Percentiles rank a stretch among this genome's conserved stretches.
These are phyloP conservation scores for Cystobasidium pallidum DNA, from an alignment of 1,284 basidiomycete genomes.

Conservation along the genomic window DNA sequence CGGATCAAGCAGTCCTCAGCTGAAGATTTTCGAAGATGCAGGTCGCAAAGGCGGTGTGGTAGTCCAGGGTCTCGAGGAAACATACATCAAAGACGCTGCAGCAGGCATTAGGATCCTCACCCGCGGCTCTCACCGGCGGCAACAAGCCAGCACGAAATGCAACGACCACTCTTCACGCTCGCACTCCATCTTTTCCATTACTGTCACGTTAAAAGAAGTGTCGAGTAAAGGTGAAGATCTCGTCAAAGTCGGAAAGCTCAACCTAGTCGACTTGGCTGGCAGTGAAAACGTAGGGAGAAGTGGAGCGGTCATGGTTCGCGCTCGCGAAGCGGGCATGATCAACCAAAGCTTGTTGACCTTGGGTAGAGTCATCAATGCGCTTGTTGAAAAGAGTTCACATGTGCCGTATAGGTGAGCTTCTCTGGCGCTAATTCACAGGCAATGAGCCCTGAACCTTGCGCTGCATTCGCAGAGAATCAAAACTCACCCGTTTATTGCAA, in stretches of 20 bases:
- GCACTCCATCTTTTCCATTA: constrained; percentile 97
- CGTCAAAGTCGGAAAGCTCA: constrained; percentile 90
- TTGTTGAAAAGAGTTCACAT: constrained; percentile 85
- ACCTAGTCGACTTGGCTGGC: constrained; percentile 95
- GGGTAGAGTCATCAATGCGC: constrained; percentile 93
- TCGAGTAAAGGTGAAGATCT: constrained; percentile 76
- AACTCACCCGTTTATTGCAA: constrained; percentile 94
- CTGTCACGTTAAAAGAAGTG: constrained; percentile 84
- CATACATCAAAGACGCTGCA: constrained; percentile 76
- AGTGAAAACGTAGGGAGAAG: constrained; percentile 97
- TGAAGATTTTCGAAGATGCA: constrained; percentile 94
- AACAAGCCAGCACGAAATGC: constrained; percentile 96
- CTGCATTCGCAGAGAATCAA: constrained; percentile 61
- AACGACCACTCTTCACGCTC: constrained; percentile 95
- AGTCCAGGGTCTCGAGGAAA: constrained; percentile 94
- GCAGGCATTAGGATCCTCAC: constrained; percentile 84
- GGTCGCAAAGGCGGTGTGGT: constrained; percentile 69
- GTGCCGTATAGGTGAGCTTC: constrained; percentile 82
- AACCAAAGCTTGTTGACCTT: constrained; percentile 96
- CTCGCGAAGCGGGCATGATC: constrained; percentile 97
- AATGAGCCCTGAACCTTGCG: no score
- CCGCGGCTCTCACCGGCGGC: constrained; percentile 85
- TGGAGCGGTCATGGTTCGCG: constrained; percentile 92
- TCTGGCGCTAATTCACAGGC: no score
- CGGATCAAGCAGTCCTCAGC: constrained; percentile 58